Evolutionary conservation across 768 basidiomycete genomes (phyloP).

Genomic region (Naganishia vishniacii): DNA sequence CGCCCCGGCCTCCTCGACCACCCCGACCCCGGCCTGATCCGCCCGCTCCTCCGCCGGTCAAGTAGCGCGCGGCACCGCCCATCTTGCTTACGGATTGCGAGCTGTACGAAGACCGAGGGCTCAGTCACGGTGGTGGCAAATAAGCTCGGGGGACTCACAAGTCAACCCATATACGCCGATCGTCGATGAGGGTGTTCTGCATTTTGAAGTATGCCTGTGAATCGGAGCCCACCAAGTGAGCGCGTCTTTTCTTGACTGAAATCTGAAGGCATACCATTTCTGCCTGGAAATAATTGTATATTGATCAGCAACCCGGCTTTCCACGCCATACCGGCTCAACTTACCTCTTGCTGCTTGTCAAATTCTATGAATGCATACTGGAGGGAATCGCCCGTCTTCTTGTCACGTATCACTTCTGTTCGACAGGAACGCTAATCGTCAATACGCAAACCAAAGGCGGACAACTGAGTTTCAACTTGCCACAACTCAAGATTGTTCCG

Average conservation of each 20-base stretch:
- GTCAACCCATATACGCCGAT: constrained; percentile 97
- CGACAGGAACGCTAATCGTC: constrained; percentile 65
- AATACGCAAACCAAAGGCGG: no score
- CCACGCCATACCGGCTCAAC: constrained; percentile 55
- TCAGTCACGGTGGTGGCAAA: no score
- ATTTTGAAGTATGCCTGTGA: constrained; percentile 94
- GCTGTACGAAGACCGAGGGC: constrained; percentile 50
- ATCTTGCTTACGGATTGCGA: constrained; percentile 90
- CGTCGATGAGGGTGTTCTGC: constrained; percentile 98
- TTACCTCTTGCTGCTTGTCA: constrained; percentile 85
- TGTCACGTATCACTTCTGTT: constrained; percentile 94
- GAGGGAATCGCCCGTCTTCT: constrained; percentile 87
- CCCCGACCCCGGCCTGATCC: constrained; percentile 22
- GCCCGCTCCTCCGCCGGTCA: constrained; percentile 50
- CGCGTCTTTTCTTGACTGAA: background rate
- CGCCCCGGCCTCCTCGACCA: constrained; percentile 40
- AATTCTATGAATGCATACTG: constrained; percentile 99
- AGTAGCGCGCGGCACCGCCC: constrained; percentile 66
- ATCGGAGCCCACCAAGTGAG: background rate
- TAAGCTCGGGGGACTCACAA: constrained; percentile 80
- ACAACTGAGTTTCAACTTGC: background rate
- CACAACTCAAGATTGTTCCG: constrained; percentile 76
- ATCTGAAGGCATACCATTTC: constrained; percentile 5
- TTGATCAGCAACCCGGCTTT: background rate
- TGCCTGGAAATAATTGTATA: background rate